phyloP scores from a whole-genome alignment of 106 monocot species.

The Allium fistulosum region DNA sequence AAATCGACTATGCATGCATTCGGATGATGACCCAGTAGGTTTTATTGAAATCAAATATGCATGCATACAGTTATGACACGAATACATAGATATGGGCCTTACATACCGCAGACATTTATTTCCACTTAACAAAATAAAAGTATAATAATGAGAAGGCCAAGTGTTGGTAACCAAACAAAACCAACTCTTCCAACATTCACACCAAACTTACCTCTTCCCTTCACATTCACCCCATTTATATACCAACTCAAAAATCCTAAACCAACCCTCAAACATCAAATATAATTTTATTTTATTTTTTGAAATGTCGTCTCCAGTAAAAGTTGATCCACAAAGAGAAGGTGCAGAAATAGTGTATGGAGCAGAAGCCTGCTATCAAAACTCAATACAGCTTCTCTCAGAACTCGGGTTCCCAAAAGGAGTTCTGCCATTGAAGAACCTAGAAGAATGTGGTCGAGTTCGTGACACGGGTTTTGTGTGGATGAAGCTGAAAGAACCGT shows the following conservation, averaged over 20 bases:
- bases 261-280: background rate
- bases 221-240: background rate
- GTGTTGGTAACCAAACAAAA: conserved; percentile 9
- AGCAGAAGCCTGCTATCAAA: conserved; percentile 41
- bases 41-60: too few species aligned
- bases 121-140: too few species aligned
- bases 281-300: background rate
- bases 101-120: too few species aligned
- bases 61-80: too few species aligned
- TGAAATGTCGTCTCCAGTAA: background rate
- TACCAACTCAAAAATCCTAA: background rate
- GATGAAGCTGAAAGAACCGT: conserved; percentile 67
- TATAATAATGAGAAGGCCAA: too few species aligned
- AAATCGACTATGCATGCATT: too few species aligned
- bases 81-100: too few species aligned
- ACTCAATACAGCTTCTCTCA: conserved; percentile 43
- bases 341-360: conserved; percentile 59
- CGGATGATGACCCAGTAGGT: too few species aligned
- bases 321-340: conserved; percentile 3
- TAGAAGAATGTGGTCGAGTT: conserved; percentile 63
- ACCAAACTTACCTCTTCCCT: conserved; percentile 1
- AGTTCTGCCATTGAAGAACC: conserved; percentile 37
- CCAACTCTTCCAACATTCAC: background rate
- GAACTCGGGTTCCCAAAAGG: conserved; percentile 47
- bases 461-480: conserved; percentile 78